Evolutionary conservation across 2,329 filamentous ascomycete species (phyloP).

Genomic region (Alternaria incomplexa): DNA sequence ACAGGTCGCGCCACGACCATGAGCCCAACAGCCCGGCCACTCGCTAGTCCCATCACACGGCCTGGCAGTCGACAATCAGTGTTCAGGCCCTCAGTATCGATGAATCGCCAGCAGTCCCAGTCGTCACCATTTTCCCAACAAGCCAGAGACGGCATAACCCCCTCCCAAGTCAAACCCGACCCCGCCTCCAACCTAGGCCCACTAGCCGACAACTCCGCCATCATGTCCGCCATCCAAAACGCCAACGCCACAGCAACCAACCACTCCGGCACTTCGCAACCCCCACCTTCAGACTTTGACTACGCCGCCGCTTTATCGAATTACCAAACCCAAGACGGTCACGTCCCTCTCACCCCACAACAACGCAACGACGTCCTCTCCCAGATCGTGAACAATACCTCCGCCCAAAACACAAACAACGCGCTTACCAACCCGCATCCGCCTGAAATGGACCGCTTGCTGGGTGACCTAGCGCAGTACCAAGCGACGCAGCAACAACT

Average conservation of each 20-base stretch:
- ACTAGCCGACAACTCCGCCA: slow-evolving; percentile 53
- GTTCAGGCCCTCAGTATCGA: slow-evolving; percentile 30
- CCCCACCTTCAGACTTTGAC: slow-evolving; percentile 49
- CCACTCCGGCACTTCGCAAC: slow-evolving; percentile 25
- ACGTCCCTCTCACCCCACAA: slow-evolving; percentile 54
- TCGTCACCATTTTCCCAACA: slow-evolving; percentile 12
- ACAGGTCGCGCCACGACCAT: slow-evolving; percentile 41
- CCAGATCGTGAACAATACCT: slow-evolving; percentile 55
- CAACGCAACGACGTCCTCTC: slow-evolving; percentile 57
- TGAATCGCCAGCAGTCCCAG: slow-evolving; percentile 22
- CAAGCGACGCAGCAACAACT: slow-evolving; percentile 75
- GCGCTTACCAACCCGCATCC: slow-evolving; percentile 62
- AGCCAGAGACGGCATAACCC: slow-evolving; percentile 15
- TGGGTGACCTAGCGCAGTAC: slow-evolving; percentile 67
- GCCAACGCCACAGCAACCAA: slow-evolving; percentile 49
- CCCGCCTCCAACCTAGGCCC: slow-evolving; percentile 45
- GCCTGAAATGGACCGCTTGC: slow-evolving; percentile 63
- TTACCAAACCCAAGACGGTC: slow-evolving; percentile 55
- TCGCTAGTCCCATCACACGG: slow-evolving; percentile 32
- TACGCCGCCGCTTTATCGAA: slow-evolving; percentile 56
- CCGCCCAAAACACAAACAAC: slow-evolving; percentile 57
- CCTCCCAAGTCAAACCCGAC: slow-evolving; percentile 49
- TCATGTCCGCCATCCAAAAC: slow-evolving; percentile 58
- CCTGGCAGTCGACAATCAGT: slow-evolving; percentile 26
- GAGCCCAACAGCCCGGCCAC: slow-evolving; percentile 36